Evolutionary conservation across 2,329 filamentous ascomycete genomes (phyloP).

Genomic region (Xylariaceae sp.): DNA sequence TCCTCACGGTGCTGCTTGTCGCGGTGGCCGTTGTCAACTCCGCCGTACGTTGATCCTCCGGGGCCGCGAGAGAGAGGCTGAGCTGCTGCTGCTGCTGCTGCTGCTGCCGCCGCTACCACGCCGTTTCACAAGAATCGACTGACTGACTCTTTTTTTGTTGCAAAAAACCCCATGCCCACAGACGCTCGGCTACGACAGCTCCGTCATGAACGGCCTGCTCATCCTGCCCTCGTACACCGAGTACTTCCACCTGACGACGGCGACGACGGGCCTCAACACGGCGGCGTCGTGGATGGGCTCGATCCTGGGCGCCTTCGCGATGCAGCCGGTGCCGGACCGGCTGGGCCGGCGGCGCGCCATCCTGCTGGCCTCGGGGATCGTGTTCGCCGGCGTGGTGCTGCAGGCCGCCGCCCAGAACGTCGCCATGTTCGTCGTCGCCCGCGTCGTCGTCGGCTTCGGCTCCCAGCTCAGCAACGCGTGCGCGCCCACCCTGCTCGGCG

Average conservation of each 20-base stretch:
- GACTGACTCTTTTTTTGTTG: no score
- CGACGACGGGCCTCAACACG: constrained; percentile 25
- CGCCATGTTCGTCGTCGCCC: constrained; percentile 20
- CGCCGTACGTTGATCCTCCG: not conserved
- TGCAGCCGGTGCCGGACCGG: constrained; percentile 9
- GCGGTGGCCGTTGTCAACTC: not conserved
- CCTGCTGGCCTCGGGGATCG: constrained; percentile 10
- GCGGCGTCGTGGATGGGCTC: constrained; percentile 19
- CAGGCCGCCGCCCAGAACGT: constrained; percentile 16
- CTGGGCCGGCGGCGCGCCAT: constrained; percentile 18
- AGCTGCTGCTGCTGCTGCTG: no score
- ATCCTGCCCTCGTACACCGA: constrained; percentile 25
- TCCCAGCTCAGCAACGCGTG: not conserved
- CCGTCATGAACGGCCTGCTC: constrained; percentile 27
- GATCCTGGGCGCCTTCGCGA: constrained; percentile 7
- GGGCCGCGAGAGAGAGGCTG: no score
- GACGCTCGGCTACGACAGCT: constrained; percentile 23
- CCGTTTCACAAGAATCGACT: no score
- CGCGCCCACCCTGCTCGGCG: constrained; percentile 1
- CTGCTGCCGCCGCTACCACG: no score
- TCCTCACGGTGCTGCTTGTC: not conserved
- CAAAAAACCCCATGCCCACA: no score
- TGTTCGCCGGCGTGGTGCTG: constrained; percentile 15
- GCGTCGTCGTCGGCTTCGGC: constrained; percentile 16
- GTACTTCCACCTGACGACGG: constrained; percentile 26